phyloP scores from a whole-genome alignment of 805 yeast species.

The Starmerella apis region DNA sequence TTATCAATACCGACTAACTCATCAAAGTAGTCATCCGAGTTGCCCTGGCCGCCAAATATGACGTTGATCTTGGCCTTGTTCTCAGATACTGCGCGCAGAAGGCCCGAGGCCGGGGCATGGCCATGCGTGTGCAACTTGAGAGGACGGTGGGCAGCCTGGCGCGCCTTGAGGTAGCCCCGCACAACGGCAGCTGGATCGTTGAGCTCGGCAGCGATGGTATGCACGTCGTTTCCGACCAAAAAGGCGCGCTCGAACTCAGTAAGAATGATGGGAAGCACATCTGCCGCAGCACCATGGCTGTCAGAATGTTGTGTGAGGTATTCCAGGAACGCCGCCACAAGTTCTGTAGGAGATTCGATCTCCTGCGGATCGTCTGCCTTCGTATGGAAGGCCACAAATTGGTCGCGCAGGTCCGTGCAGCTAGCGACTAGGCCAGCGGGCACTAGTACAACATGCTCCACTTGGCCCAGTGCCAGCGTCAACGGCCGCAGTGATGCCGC shows the following conservation, averaged over 20 bases:
- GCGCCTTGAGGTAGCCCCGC: constrained; percentile 63
- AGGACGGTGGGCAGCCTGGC: constrained; percentile 42
- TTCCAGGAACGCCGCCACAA: constrained; percentile 75
- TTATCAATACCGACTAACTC: constrained; percentile 80
- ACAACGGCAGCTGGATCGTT: constrained; percentile 67
- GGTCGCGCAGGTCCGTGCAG: constrained; percentile 80
- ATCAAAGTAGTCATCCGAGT: constrained; percentile 93
- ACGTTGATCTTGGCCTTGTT: constrained; percentile 59
- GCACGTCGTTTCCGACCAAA: constrained; percentile 70
- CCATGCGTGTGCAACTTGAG: constrained; percentile 35
- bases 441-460: constrained; percentile 79
- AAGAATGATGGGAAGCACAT: constrained; percentile 58
- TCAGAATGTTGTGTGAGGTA: constrained; percentile 28
- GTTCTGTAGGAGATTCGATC: constrained; percentile 52
- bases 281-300: constrained; percentile 34
- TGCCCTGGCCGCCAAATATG: constrained; percentile 98
- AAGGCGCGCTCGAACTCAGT: constrained; percentile 78
- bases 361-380: constrained; percentile 17
- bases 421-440: constrained; percentile 71
- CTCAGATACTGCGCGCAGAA: constrained; percentile 53
- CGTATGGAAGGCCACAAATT: constrained; percentile 39
- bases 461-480: constrained; percentile 69
- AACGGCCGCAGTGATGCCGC: constrained; percentile 63
- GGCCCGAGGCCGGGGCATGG: constrained; percentile 38
- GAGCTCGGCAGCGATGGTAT: constrained; percentile 69